These are phyloP conservation scores for Lasiodiplodia gonubiensis DNA, from an alignment of 2,329 filamentous ascomycete genomes.

Conservation along the genomic window DNA sequence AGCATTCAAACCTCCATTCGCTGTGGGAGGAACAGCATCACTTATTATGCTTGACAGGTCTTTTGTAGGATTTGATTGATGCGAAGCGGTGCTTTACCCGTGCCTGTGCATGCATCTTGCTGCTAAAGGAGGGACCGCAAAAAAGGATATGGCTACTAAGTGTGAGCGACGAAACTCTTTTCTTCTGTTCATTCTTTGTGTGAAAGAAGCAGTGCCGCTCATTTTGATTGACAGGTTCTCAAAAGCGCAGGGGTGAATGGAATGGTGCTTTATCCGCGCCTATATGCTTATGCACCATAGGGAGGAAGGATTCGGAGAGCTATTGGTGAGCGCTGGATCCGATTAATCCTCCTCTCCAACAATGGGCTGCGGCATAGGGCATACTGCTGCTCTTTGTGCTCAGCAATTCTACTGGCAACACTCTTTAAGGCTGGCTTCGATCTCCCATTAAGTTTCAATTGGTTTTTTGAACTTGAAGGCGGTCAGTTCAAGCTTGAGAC, in stretches of 20 bases:
- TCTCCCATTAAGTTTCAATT: not conserved
- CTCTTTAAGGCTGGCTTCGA: not conserved
- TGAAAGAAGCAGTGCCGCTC: not conserved
- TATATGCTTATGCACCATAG: not conserved
- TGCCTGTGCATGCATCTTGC: not conserved
- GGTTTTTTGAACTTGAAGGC: not conserved
- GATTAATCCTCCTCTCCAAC: not conserved
- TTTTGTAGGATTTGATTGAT: not conserved
- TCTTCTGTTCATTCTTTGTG: not conserved
- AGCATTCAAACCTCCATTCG: not conserved
- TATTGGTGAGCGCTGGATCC: not conserved
- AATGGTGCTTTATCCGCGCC: not conserved
- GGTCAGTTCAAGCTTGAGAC: not conserved
- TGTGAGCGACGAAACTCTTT: not conserved
- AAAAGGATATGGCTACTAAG: not conserved
- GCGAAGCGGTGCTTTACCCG: not conserved
- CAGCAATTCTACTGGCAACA: not conserved
- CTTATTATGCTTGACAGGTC: not conserved
- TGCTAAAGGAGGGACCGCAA: not conserved
- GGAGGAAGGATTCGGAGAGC: not conserved
- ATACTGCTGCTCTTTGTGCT: not conserved
- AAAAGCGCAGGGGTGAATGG: not conserved
- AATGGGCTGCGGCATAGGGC: not conserved
- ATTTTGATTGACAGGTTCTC: not conserved
- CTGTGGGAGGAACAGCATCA: not conserved